phyloP scores from a whole-genome alignment of 345 rosid species.

The Salix purpurea region DNA sequence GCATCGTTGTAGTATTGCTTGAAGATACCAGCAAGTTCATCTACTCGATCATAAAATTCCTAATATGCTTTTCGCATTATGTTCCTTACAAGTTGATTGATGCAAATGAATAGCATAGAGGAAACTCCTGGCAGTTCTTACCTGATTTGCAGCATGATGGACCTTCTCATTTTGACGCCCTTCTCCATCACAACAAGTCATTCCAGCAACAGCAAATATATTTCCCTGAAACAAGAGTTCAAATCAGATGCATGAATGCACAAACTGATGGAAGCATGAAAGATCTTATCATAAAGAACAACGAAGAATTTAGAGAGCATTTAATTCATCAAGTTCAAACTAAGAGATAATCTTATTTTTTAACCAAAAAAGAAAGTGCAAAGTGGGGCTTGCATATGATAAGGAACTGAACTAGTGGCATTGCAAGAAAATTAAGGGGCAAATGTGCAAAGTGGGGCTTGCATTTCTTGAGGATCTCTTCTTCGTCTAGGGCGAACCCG shows the following conservation, averaged over 20 bases:
- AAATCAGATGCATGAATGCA: constrained; percentile 22
- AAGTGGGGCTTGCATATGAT: background rate
- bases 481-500: constrained; percentile 58
- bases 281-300: background rate
- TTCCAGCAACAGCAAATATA: constrained; percentile 73
- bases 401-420: constrained; percentile 5
- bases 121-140: constrained; percentile 23
- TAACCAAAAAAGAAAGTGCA: background rate
- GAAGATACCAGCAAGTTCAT: background rate
- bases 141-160: constrained; percentile 87
- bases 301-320: background rate
- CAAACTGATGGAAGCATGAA: constrained; percentile 1
- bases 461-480: constrained; percentile 70
- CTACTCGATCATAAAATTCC: background rate
- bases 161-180: constrained; percentile 84
- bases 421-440: background rate
- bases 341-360: background rate
- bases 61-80: background rate
- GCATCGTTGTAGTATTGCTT: background rate
- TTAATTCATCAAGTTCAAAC: background rate
- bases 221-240: constrained; percentile 58
- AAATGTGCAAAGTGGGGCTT: background rate
- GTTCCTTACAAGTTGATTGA: constrained; percentile 5
- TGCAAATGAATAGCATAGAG: background rate
- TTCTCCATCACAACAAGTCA: constrained; percentile 95